Evolutionary conservation across 306 rosid genomes (phyloP), one percentile per base, ranked within the genome.

Genomic region (Quercus aquifolioides): DNA sequence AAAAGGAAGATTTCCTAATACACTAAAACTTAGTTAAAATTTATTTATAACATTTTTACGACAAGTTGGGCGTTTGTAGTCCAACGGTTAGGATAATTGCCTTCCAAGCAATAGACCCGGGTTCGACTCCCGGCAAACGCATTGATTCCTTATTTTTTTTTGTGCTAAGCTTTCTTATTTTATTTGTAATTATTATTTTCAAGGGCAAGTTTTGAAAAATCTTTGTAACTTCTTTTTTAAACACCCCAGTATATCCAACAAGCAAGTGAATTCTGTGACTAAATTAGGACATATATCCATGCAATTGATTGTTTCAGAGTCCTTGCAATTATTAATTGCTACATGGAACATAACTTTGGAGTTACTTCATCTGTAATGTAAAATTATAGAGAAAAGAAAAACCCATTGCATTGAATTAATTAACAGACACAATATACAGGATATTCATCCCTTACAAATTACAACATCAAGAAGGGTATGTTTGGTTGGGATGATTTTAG

Each of bases 211-310:
- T 38, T 38, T 38, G 43, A 38, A 38, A 7, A 7, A 38, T 7
- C 10, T 41, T 41, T 41, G 46, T 41, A 41, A 41, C 46, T 8
- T 41, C 46, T 41, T 41, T 2, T 41, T 41, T 41, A 41, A 41
- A 41, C 46, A 41, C 46, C 1, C 46, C 46, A 8, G 3, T 41
- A 41, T 41, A 8, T 41, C 46, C 3, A 8, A 41, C 80, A 76
- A 69, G 49, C 79, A 78, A 49, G 25, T 69, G 35, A 74, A 58
- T 49, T 31, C 70, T 74, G 52, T n/a, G 30, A 62, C 73, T 4
- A 15, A 41, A 41, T 8, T 18, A n/a, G 62, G 56, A 21, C 43
- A 70, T 74, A 26, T 18, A 74, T 55, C 64, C 15, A 63, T 9
- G 12, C 49, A 55, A 33, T 58, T 72, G 10, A 55, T 71, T n/a